Conservation (phyloP, 2,329 filamentous ascomycete genomes). For the Penicillium sp. region DNA sequence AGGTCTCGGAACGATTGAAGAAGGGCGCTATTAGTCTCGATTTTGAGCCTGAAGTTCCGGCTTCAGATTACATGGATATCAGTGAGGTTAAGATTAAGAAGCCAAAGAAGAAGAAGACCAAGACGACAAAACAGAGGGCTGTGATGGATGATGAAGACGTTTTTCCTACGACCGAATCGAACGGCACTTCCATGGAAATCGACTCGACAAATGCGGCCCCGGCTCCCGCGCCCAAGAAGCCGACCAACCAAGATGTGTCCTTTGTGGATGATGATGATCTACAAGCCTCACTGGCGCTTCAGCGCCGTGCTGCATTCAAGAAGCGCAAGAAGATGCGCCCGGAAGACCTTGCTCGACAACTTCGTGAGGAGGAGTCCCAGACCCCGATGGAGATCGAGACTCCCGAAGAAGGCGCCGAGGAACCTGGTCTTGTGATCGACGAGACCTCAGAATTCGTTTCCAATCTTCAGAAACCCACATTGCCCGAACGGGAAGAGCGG, state of each 20-base stretch:
- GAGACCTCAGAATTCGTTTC: slow-evolving; percentile 94
- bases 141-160: slow-evolving; percentile 56
- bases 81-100: slow-evolving; percentile 91
- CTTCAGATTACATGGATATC: slow-evolving; percentile 82
- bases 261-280: slow-evolving; percentile 91
- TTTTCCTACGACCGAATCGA: slow-evolving; percentile 36
- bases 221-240: slow-evolving; percentile 52
- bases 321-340: slow-evolving; percentile 83
- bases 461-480: slow-evolving; percentile 65
- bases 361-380: slow-evolving; percentile 58
- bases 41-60: slow-evolving; percentile 58
- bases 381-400: slow-evolving; percentile 57
- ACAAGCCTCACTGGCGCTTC: slow-evolving; percentile 76
- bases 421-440: slow-evolving; percentile 77
- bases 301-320: slow-evolving; percentile 77
- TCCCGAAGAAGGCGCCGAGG: slow-evolving; percentile 49
- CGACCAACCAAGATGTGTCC: slow-evolving; percentile 59
- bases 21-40: slow-evolving; percentile 72
- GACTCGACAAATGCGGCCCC: slow-evolving; percentile 52
- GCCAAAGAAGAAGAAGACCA: slow-evolving; percentile 78
- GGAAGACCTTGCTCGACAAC: slow-evolving; percentile 77
- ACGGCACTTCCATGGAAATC: slow-evolving; percentile 62
- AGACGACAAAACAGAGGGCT: slow-evolving; percentile 65
- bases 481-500: slow-evolving; percentile 49
- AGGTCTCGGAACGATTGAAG: slow-evolving; percentile 57